phyloP scores from a whole-genome alignment of 2,329 filamentous ascomycete genomes.

The Fusarium oxysporum region DNA sequence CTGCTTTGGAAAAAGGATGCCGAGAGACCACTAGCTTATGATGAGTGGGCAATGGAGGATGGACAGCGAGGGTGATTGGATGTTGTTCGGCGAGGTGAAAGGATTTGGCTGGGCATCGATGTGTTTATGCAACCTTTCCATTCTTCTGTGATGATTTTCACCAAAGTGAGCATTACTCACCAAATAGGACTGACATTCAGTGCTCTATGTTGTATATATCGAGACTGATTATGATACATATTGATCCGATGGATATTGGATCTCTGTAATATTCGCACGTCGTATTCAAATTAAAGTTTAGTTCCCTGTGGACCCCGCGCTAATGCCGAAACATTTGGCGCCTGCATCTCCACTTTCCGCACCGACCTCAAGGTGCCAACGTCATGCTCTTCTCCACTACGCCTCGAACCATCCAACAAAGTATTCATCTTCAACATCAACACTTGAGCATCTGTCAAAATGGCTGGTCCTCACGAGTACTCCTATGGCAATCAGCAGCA shows the following conservation, averaged over 20 bases:
- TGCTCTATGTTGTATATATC: neutral
- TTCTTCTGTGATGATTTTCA: neutral
- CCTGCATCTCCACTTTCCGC: constrained; percentile 5
- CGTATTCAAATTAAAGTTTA: constrained; percentile 25
- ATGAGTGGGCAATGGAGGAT: constrained; percentile 13
- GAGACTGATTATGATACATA: neutral
- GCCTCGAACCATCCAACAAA: neutral
- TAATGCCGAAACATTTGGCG: neutral
- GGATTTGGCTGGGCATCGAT: neutral
- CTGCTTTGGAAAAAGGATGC: neutral
- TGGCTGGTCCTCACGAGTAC: constrained; percentile 27
- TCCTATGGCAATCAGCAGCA: constrained; percentile 17
- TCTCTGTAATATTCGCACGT: constrained; percentile 14
- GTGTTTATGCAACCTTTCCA: neutral
- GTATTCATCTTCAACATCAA: neutral
- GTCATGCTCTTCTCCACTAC: neutral
- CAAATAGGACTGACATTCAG: neutral
- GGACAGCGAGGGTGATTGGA: neutral
- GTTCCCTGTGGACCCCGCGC: neutral
- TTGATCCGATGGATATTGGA: neutral
- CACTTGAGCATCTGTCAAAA: neutral
- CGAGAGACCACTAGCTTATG: neutral
- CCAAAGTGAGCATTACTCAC: too few relatives aligned
- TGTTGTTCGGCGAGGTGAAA: neutral
- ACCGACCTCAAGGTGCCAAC: neutral